phyloP scores from a whole-genome alignment of 2,329 filamentous ascomycete species.

The Fusarium staphyleae region DNA sequence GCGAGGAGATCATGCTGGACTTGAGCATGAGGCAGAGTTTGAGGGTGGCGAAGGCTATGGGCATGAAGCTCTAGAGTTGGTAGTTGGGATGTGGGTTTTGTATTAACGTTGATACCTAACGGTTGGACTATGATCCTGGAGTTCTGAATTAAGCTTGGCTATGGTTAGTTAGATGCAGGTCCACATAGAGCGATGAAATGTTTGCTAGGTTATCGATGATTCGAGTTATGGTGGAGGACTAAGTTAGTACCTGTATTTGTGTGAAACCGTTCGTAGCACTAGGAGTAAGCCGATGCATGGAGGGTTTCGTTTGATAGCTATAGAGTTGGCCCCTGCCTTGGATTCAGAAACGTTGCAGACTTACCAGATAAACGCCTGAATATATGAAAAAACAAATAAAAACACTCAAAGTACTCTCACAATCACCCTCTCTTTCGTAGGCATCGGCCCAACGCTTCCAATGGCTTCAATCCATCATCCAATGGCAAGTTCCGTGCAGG shows the following conservation, averaged over 20 bases:
- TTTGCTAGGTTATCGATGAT: conserved; percentile 1
- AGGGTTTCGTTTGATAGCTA: conserved; percentile 11
- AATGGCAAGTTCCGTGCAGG: conserved; percentile 10
- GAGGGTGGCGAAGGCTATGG: conserved; percentile 86
- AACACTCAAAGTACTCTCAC: too few species aligned
- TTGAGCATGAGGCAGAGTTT: conserved; percentile 90
- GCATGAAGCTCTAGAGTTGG: conserved; percentile 84
- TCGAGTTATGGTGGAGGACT: too few species aligned
- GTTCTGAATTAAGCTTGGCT: conserved; percentile 13
- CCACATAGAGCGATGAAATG: conserved; percentile 21
- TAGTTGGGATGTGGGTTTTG: conserved; percentile 4
- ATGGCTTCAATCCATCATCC: background rate
- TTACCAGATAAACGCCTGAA: too few species aligned
- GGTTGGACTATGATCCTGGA: conserved; percentile 11
- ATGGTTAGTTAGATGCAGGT: background rate
- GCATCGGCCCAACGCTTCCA: too few species aligned
- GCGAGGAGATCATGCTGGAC: conserved; percentile 98
- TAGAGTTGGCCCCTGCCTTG: conserved; percentile 15
- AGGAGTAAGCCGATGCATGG: too few species aligned
- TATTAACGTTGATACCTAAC: conserved; percentile 10
- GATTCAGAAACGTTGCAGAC: background rate
- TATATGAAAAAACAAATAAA: too few species aligned
- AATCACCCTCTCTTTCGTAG: too few species aligned
- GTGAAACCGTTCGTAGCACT: too few species aligned
- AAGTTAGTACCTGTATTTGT: too few species aligned